A percentile compares a stretch with the other conserved stretches of the same genome.
Evolutionary conservation across 2,329 filamentous ascomycete species (phyloP).

Genomic region (Aspergillus brunneoviolaceus): DNA sequence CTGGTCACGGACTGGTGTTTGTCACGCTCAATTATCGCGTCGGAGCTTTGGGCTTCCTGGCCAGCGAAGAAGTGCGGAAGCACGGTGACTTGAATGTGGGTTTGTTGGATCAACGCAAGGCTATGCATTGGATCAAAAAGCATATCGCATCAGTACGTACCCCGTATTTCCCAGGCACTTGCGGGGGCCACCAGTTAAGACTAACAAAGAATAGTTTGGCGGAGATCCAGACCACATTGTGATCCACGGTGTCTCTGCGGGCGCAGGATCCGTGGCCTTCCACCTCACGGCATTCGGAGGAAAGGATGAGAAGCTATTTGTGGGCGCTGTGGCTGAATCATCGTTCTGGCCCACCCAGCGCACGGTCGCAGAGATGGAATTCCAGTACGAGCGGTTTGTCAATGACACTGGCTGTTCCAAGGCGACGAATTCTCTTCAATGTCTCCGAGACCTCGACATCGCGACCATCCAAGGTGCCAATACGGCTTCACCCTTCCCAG

Average conservation of each 20-base stretch:
- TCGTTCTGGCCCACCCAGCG: slow-evolving; percentile 50
- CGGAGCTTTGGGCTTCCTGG: slow-evolving; percentile 62
- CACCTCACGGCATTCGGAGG: slow-evolving; percentile 56
- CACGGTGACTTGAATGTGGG: slow-evolving; percentile 63
- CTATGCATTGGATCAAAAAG: slow-evolving; percentile 61
- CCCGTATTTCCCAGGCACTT: too few relatives aligned
- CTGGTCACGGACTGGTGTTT: slow-evolving; percentile 60
- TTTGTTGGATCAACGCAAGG: slow-evolving; percentile 61
- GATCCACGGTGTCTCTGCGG: slow-evolving; percentile 62
- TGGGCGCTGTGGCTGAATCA: slow-evolving; percentile 50
- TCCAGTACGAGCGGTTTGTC: slow-evolving; percentile 49
- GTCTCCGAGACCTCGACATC: slow-evolving; percentile 46
- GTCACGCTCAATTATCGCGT: slow-evolving; percentile 72
- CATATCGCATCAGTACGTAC: slow-evolving; percentile 47
- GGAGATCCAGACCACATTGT: slow-evolving; percentile 61
- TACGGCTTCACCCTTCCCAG: slow-evolving; percentile 44
- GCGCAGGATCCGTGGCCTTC: slow-evolving; percentile 57
- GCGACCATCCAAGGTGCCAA: slow-evolving; percentile 43
- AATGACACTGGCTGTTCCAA: slow-evolving; percentile 45
- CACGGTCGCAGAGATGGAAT: slow-evolving; percentile 47
- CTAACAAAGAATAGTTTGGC: slow-evolving; percentile 48
- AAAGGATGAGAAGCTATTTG: slow-evolving; percentile 47
- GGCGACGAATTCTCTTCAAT: slow-evolving; percentile 40
- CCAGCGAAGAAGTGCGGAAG: slow-evolving; percentile 54
- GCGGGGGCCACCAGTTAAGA: too few relatives aligned